Percentiles rank a stretch among this genome's conserved stretches.
Evolutionary conservation across 2,329 filamentous ascomycete species (phyloP).

Genomic region (Setomelanomma holmii): DNA sequence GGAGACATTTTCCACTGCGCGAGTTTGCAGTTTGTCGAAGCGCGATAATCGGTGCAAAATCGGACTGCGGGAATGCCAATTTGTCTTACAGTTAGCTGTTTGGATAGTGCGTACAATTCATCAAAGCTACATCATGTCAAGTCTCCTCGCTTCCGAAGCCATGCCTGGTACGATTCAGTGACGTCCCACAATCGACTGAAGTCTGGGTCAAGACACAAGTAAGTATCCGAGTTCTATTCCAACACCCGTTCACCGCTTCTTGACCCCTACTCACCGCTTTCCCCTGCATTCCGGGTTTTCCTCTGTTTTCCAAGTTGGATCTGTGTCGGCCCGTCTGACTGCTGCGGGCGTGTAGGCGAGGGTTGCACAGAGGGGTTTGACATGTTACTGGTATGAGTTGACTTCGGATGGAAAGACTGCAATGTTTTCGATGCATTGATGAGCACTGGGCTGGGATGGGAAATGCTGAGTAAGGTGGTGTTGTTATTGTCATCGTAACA

Average conservation of each 20-base stretch:
- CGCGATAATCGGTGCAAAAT: not conserved
- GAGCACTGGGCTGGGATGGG: not conserved
- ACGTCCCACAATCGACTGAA: no score
- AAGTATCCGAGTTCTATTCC: not conserved
- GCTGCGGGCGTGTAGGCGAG: constrained; percentile 1
- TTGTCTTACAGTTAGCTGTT: not conserved
- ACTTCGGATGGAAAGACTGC: not conserved
- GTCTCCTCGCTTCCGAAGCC: no score
- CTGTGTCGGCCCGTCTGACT: not conserved
- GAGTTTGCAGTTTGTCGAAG: not conserved
- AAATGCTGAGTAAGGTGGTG: no score
- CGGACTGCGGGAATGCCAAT: not conserved
- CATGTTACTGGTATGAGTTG: not conserved
- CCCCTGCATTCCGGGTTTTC: not conserved
- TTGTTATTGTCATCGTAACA: no score
- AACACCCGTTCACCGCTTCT: constrained; percentile 3
- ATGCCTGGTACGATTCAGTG: no score
- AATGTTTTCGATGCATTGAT: not conserved
- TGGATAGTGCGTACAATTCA: no score
- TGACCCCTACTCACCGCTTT: constrained; percentile 5
- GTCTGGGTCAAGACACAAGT: not conserved
- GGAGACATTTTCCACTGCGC: not conserved
- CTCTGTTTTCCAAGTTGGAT: not conserved
- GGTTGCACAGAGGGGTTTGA: constrained; percentile 2
- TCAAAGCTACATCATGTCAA: no score